Base-by-base conservation (phyloP, 73 alveolate species). In the Paramecium tetraurelia region DNA sequence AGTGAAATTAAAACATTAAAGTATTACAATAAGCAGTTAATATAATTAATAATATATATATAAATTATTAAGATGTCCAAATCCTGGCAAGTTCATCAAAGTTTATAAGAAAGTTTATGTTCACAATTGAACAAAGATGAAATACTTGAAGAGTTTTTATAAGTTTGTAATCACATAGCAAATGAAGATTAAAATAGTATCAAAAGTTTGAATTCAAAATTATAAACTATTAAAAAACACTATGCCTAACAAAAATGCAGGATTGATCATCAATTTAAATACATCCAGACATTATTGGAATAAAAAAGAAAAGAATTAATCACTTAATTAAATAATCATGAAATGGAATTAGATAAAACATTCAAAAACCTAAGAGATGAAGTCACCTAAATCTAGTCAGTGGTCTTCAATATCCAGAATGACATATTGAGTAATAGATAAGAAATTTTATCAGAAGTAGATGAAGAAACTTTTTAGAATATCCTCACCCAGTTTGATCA, bases 111-210 rank as follows among this genome's bases (percentile, higher is more conserved):
- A 63, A 63, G 84, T 10, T 33, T 63, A 63, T 63, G 84, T 63
- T 63, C 41, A 63, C 12, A 27, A 12, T 63, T 63, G 24, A 80
- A 44, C 10, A 80, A 80, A 48, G 72, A 80, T 41, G 70, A 80
- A 80, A 80, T 80, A 1, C 44, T 80, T 11, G 90, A 80, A 22
- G 90, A 80, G 10, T 80, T 80, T 41, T 63, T 80, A 44, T n/a
- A 80, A 80, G 31, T 27, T 44, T 80, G 90, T 80, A 24, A 44
- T 80, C 44, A 43, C 8, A 24, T 80, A 20, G 90, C 76, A 18
- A 40, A 43, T 80, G 46, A 40, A 80, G 90, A 80, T 48, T 80
- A 31, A 80, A 43, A 80, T 31, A 44, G 75, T 24, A 80, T 80
- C 57, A 80, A 80, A 46, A 46, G 50, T 44, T 24, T 80, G 33